Conservation (phyloP, 1,284 basidiomycete genomes). For the Ganoderma sp. region DNA sequence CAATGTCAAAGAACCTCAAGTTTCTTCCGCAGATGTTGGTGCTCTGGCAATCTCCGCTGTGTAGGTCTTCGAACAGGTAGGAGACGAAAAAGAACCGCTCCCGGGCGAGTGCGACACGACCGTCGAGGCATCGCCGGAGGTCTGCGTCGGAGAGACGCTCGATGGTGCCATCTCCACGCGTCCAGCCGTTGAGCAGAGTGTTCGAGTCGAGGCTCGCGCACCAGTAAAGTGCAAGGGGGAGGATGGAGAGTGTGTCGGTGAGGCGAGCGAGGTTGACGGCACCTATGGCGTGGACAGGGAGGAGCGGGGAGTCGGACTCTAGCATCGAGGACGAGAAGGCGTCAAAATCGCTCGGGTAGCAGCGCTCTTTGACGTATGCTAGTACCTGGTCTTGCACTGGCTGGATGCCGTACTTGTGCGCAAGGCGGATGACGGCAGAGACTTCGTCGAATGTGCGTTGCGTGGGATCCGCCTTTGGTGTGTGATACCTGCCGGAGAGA, state of each 20-base stretch:
- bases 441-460: not conserved
- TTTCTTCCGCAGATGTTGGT: fast-evolving
- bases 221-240: conserved; percentile 15
- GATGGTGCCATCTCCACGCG: conserved; percentile 14
- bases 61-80: not conserved
- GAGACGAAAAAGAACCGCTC: not conserved
- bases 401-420: not conserved
- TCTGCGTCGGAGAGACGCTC: conserved; percentile 8
- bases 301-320: not conserved
- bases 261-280: conserved; percentile 19
- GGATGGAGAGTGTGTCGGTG: conserved; percentile 6
- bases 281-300: not conserved
- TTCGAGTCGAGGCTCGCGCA: conserved; percentile 6
- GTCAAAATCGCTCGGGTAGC: not conserved
- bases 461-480: not conserved
- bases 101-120: not conserved
- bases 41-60: not conserved
- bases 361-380: not conserved
- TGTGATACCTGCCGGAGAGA: not conserved
- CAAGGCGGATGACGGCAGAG: not conserved
- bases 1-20: not conserved
- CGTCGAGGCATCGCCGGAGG: conserved; percentile 12
- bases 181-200: conserved; percentile 15
- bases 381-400: not conserved
- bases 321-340: not conserved